Percentiles rank a stretch among this genome's conserved stretches.
Evolutionary conservation across 805 yeast genomes (phyloP).

Genomic region (Metahyphopichia silvanorum): DNA sequence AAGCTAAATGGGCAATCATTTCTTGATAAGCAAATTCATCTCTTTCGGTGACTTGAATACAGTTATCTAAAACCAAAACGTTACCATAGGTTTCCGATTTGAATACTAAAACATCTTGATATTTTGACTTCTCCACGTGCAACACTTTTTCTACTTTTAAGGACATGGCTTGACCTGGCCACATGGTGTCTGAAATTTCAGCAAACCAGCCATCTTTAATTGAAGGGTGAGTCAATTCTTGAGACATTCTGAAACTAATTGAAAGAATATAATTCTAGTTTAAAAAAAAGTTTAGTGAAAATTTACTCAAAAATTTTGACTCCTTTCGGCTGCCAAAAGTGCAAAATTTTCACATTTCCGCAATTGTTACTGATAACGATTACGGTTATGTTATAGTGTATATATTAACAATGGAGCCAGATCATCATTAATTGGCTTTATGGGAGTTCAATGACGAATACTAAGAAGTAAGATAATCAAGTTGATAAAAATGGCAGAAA

Average conservation of each 20-base stretch:
- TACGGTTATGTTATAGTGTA: too few relatives aligned
- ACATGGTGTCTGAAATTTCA: conserved; percentile 91
- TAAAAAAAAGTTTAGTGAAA: background rate
- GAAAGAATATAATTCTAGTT: background rate
- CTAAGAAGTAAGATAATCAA: too few relatives aligned
- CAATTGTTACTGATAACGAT: too few relatives aligned
- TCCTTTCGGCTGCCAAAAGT: too few relatives aligned
- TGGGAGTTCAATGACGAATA: too few relatives aligned
- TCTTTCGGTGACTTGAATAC: conserved; percentile 93
- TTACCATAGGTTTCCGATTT: conserved; percentile 93
- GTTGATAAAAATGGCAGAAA: too few relatives aligned
- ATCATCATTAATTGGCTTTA: too few relatives aligned
- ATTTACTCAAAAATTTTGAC: too few relatives aligned
- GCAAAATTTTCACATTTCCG: too few relatives aligned
- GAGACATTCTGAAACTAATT: conserved; percentile 11
- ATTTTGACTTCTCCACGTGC: conserved; percentile 80
- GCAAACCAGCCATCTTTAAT: conserved; percentile 93
- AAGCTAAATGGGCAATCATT: conserved; percentile 92
- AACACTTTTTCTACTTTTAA: conserved; percentile 82
- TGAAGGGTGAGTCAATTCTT: conserved; percentile 52
- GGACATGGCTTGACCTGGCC: conserved; percentile 99
- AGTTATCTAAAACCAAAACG: conserved; percentile 91
- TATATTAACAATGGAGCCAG: too few relatives aligned
- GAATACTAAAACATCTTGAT: conserved; percentile 92
- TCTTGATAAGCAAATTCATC: conserved; percentile 98